phyloP scores from a whole-genome alignment of 371 early-diverging fungal species.

The Rhizomucor pusillus region DNA sequence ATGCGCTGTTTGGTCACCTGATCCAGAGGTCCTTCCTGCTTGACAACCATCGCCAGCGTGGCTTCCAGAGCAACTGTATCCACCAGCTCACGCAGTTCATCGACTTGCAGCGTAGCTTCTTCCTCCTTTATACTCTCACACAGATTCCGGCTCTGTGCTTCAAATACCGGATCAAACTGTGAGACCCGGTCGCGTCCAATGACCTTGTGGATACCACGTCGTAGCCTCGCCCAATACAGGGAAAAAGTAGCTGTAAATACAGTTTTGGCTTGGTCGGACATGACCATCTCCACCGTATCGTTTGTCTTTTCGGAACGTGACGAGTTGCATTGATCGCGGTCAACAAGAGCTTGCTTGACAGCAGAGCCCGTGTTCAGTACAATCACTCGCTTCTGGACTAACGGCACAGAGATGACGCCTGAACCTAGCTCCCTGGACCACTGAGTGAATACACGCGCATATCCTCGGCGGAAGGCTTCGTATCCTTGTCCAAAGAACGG shows the following conservation, averaged over 20 bases:
- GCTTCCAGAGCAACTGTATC: constrained; percentile 34
- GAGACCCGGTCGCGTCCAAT: constrained; percentile 7
- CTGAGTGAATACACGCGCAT: constrained; percentile 25
- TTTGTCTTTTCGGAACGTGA: constrained; percentile 10
- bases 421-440: constrained; percentile 28
- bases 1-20: no score
- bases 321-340: constrained; percentile 38
- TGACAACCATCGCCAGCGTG: constrained; percentile 25
- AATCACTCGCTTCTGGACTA: constrained; percentile 32
- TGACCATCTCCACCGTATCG: constrained; percentile 26
- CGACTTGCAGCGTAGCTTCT: constrained; percentile 16
- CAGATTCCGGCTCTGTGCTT: not conserved
- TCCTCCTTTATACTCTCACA: constrained; percentile 1
- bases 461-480: constrained; percentile 10
- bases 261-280: constrained; percentile 37
- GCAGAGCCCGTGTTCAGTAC: constrained; percentile 29
- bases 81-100: constrained; percentile 24
- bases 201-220: constrained; percentile 26
- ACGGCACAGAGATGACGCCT: constrained; percentile 24
- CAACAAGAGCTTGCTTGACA: constrained; percentile 29
- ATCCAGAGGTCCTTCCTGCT: constrained; percentile 17
- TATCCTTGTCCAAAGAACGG: constrained; percentile 30
- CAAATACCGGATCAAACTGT: constrained; percentile 12
- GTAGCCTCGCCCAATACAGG: constrained; percentile 32
- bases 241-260: constrained; percentile 33